These are phyloP conservation scores for Simmondsia chinensis DNA, from an alignment of 148 eudicot genomes.

Conservation along the genomic window DNA sequence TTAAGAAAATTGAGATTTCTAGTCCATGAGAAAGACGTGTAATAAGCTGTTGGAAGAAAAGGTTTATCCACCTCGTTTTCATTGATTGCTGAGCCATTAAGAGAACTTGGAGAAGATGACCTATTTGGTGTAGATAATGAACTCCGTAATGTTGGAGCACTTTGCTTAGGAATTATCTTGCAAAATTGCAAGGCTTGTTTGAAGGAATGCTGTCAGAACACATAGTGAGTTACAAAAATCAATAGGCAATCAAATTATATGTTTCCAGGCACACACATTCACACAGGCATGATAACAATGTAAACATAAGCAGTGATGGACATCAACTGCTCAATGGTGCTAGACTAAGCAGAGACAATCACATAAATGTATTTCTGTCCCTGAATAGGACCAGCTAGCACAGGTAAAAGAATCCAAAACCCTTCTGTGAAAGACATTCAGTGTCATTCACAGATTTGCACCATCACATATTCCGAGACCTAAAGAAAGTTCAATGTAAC, in stretches of 20 bases:
- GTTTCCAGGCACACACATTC: not conserved
- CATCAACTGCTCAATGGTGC: not conserved
- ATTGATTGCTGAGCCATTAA: slow-evolving; percentile 43
- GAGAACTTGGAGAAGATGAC: slow-evolving; percentile 75
- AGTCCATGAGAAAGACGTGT: not conserved
- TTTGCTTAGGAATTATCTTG: slow-evolving; percentile 72
- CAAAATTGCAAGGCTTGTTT: slow-evolving; percentile 82
- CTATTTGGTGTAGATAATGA: slow-evolving; percentile 61
- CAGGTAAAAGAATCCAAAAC: too few relatives aligned
- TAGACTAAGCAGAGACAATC: not conserved
- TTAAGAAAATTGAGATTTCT: not conserved
- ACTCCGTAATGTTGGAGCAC: slow-evolving; percentile 39
- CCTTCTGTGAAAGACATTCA: too few relatives aligned
- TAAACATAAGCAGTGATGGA: too few relatives aligned
- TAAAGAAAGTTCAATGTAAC: too few relatives aligned
- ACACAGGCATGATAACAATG: not conserved
- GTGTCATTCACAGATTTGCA: too few relatives aligned
- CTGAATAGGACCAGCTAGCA: too few relatives aligned
- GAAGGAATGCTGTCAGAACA: slow-evolving; percentile 49
- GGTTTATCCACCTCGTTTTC: slow-evolving; percentile 67
- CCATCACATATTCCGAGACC: too few relatives aligned
- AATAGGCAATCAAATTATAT: not conserved
- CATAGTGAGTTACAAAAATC: slow-evolving; percentile 4
- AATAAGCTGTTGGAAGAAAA: not conserved
- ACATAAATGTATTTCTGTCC: too few relatives aligned